Evolutionary conservation across 495 filamentous ascomycete genomes (phyloP).

Genomic region (Xylaria curta): DNA sequence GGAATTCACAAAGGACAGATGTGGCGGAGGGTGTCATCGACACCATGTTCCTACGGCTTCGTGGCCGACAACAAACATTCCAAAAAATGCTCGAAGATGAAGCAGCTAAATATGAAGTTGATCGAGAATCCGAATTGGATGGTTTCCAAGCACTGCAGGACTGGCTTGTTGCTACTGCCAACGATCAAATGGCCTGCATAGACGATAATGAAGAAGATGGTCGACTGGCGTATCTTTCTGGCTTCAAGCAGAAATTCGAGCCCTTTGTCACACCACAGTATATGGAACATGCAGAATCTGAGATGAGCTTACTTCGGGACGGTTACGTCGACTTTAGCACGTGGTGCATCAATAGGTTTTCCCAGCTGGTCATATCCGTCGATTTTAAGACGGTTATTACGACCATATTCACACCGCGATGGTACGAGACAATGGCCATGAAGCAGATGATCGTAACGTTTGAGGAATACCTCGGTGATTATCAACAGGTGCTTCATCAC

Average conservation of each 20-base stretch:
- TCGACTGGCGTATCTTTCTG: constrained; percentile 75
- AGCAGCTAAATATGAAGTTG: constrained; percentile 68
- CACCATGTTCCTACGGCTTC: constrained; percentile 87
- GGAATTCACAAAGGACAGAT: constrained; percentile 79
- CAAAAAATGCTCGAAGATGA: constrained; percentile 89
- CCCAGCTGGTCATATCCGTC: constrained; percentile 79
- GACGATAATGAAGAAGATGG: constrained; percentile 80
- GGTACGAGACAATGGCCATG: constrained; percentile 84
- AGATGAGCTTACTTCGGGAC: constrained; percentile 77
- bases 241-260: constrained; percentile 80
- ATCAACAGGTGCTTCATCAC: constrained; percentile 77
- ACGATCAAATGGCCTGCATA: constrained; percentile 97
- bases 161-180: constrained; percentile 95
- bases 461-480: constrained; percentile 91
- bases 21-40: constrained; percentile 93
- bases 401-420: constrained; percentile 88
- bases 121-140: constrained; percentile 69
- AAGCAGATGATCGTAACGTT: constrained; percentile 90
- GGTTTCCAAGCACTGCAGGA: constrained; percentile 83
- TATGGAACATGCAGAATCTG: constrained; percentile 69
- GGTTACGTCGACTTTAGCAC: constrained; percentile 94
- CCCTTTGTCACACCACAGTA: constrained; percentile 81
- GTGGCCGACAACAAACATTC: constrained; percentile 81
- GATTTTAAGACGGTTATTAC: constrained; percentile 83
- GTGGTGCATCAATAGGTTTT: constrained; percentile 86